phyloP scores from a whole-genome alignment of 306 rosid genomes.

The Cucumis hystrix region DNA sequence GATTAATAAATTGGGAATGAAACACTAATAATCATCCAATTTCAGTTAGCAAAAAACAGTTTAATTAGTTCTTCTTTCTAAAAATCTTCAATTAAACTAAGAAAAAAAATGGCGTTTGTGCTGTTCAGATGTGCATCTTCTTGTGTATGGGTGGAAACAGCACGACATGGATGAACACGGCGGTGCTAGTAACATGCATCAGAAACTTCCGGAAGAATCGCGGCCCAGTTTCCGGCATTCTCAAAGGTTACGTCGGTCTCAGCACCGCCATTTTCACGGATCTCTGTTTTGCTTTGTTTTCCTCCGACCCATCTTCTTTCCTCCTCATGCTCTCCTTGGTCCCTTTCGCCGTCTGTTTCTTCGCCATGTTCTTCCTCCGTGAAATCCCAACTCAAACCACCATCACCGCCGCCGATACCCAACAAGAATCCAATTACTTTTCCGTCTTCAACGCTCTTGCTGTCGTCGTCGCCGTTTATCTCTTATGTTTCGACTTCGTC shows the following conservation, averaged over 20 bases:
- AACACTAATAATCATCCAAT: too few relatives aligned
- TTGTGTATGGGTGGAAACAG: constrained; percentile 93
- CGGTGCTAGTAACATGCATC: constrained; percentile 66
- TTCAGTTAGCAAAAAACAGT: too few relatives aligned
- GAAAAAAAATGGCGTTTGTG: not conserved
- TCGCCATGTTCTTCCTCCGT: constrained; percentile 69
- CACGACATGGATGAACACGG: constrained; percentile 99
- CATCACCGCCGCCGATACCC: constrained; percentile 16
- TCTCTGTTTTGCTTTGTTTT: constrained; percentile 56
- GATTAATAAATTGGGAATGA: too few relatives aligned
- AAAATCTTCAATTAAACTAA: too few relatives aligned
- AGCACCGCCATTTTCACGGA: constrained; percentile 93
- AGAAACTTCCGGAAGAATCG: constrained; percentile 63
- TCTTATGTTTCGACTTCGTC: constrained; percentile 37
- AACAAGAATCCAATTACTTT: constrained; percentile 39
- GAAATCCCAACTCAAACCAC: constrained; percentile 28
- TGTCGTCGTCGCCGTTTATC: constrained; percentile 45
- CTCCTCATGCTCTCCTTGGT: constrained; percentile 55
- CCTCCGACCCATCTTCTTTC: constrained; percentile 42
- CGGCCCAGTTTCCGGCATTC: constrained; percentile 78
- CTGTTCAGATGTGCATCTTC: constrained; percentile 57
- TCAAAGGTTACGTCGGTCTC: constrained; percentile 70
- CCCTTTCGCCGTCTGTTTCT: constrained; percentile 60
- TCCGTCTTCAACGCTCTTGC: constrained; percentile 52
- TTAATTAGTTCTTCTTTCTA: not conserved